Evolutionary conservation across 768 basidiomycete species (phyloP), one percentile per base, ranked within the genome.

Genomic region (Mycena floridula): DNA sequence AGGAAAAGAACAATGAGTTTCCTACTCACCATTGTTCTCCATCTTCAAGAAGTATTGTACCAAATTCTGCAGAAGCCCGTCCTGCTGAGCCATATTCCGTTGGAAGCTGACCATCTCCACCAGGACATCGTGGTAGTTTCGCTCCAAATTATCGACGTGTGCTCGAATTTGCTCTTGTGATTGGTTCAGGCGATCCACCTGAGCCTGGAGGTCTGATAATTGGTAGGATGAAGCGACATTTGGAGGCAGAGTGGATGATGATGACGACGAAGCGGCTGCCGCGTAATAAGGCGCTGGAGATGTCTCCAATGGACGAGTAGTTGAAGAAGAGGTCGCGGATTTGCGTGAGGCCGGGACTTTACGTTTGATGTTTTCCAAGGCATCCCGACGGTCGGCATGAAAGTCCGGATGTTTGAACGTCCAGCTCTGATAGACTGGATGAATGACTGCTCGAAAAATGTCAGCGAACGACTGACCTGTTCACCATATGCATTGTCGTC

Each of bases 1-100:
- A 65, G 64, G 46, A 58, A 50, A 42, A 66, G 64, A 53, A 69
- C 71, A 40, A 70, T n/a, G n/a, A n/a, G 57, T 4, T 64, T 65
- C 26, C 46, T 47, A 24, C 30, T 54, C 35, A 26, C 38, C 38
- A 37, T 25, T 26, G 21, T 22, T 26, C 65, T 89, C 88, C 50
- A 76, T 65, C 52, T 84, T 80, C 53, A 92, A 66, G 61, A 89
- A 85, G 65, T 88, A 89, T 46, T 83, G 80, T 53, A 93, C 82
- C 48, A 92, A 58, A 53, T 77, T 80, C 63, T 89, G 85, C 78
- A 89, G 83, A 44, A 91, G 60, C 32, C 78, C 79, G 53, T 94
- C 91, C 68, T 91, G 89, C 63, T 89, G 83, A 25, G 84, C 85
- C 78, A 83, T 78, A 52, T 77, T 79, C 48, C 77, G 66, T 63